Percentiles rank a stretch among this genome's conserved stretches.
These are phyloP conservation scores for Thalia dealbata DNA, from an alignment of 176 grass and related monocot species.

Conservation along the genomic window DNA sequence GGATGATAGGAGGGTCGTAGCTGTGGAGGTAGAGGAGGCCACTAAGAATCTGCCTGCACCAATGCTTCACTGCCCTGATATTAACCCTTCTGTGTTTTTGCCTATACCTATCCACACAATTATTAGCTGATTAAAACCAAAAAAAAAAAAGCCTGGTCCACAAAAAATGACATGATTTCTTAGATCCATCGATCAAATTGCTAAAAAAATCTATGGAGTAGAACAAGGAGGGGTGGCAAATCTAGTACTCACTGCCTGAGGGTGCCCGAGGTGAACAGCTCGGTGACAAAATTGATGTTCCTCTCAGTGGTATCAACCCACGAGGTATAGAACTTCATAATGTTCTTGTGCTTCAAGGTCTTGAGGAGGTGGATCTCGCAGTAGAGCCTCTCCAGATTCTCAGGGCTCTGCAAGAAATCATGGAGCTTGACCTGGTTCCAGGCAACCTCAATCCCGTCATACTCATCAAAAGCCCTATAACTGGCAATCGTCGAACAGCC, in stretches of 20 bases:
- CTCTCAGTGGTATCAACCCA: slow-evolving; percentile 73
- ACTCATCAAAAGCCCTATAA: slow-evolving; percentile 88
- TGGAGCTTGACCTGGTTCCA: slow-evolving; percentile 96
- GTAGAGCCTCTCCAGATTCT: slow-evolving; percentile 89
- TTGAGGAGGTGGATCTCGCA: slow-evolving; percentile 99
- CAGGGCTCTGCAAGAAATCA: slow-evolving; percentile 76
- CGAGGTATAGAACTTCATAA: slow-evolving; percentile 94
- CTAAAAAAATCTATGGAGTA: not conserved
- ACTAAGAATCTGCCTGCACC: slow-evolving; percentile 84
- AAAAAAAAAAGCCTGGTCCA: not conserved
- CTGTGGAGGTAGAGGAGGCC: slow-evolving; percentile 80
- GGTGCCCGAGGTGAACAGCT: slow-evolving; percentile 98
- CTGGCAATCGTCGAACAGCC: slow-evolving; percentile 22
- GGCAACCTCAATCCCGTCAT: slow-evolving; percentile 90
- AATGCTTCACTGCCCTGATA: slow-evolving; percentile 87
- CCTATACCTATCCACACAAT: slow-evolving; percentile 55
- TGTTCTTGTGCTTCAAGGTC: slow-evolving; percentile 87
- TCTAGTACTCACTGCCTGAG: slow-evolving; percentile 72
- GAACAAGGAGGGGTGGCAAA: not conserved
- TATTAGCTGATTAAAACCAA: slow-evolving; percentile 8
- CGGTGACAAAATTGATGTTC: slow-evolving; percentile 99
- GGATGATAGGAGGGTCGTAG: slow-evolving; percentile 90
- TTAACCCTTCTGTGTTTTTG: slow-evolving; percentile 64
- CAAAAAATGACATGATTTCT: not conserved
- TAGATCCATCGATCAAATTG: not conserved